Evolutionary conservation across 768 basidiomycete genomes (phyloP).

Genomic region (Boletus vermiculosoides): DNA sequence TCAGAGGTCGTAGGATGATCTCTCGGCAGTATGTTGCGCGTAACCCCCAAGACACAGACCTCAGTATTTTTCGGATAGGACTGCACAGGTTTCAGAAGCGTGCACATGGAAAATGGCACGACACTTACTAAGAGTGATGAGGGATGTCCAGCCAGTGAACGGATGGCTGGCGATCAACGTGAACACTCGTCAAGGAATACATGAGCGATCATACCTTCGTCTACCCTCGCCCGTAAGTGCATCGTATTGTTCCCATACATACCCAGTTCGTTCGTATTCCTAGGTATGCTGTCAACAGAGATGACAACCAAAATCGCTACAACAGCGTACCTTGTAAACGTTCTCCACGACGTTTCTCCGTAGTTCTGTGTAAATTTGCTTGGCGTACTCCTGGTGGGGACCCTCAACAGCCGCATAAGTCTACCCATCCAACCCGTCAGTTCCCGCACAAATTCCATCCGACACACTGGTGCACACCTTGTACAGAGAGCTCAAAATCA

Average conservation of each 20-base stretch:
- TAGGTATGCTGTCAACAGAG: conserved; percentile 30
- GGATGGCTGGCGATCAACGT: conserved; percentile 62
- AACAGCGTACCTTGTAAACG: conserved; percentile 60
- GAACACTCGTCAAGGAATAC: conserved; percentile 6
- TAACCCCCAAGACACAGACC: neutral
- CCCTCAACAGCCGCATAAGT: conserved; percentile 77
- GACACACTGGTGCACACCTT: conserved; percentile 45
- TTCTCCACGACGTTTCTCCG: conserved; percentile 84
- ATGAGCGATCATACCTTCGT: conserved; percentile 61
- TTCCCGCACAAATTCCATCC: neutral
- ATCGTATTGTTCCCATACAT: conserved; percentile 98
- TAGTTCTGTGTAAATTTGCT: conserved; percentile 76
- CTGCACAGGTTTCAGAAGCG: conserved; percentile 33
- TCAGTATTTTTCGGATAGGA: conserved; percentile 70
- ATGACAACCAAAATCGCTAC: neutral
- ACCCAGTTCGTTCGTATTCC: conserved; percentile 92
- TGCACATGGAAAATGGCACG: neutral
- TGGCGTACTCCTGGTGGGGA: conserved; percentile 75
- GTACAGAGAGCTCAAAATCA: conserved; percentile 75
- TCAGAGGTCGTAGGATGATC: neutral
- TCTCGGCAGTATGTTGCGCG: neutral
- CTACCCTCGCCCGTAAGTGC: conserved; percentile 77
- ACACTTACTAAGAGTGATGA: conserved; percentile 80
- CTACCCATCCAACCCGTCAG: conserved; percentile 37
- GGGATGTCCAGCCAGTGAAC: conserved; percentile 96